A percentile compares a stretch with the other conserved stretches of the same genome.
Evolutionary conservation across 192 early-diverging fungal species (phyloP).

Genomic region (Fimicolochytrium jonesii): DNA sequence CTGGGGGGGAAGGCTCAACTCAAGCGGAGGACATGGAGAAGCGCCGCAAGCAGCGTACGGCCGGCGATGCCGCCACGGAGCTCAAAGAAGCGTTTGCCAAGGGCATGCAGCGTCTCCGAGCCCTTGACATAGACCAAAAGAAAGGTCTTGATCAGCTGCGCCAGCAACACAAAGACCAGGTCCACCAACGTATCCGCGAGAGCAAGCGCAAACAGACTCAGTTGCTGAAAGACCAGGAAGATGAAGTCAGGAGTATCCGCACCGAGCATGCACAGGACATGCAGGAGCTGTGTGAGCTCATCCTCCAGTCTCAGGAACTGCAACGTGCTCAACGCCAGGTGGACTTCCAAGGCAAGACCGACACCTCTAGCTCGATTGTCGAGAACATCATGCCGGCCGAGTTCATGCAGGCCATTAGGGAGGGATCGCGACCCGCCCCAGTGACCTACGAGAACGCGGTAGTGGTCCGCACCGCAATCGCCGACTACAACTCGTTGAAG

Average conservation of each 20-base stretch:
- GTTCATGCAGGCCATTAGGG: constrained; percentile 7
- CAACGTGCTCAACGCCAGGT: not conserved
- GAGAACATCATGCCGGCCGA: constrained; percentile 28
- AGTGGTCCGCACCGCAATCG: constrained; percentile 27
- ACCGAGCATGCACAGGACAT: constrained; percentile 30
- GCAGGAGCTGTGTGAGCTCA: constrained; percentile 22
- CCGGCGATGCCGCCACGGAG: constrained; percentile 8
- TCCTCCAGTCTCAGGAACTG: constrained; percentile 1
- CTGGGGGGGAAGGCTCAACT: not conserved
- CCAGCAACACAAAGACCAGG: constrained; percentile 11
- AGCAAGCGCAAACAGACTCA: constrained; percentile 20
- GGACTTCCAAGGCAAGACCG: no score
- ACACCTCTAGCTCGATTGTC: no score
- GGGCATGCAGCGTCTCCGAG: constrained; percentile 21
- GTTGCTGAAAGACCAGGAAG: constrained; percentile 25
- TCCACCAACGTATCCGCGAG: constrained; percentile 10
- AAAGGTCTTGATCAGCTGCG: constrained; percentile 12
- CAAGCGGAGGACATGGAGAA: not conserved
- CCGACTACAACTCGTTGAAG: constrained; percentile 14
- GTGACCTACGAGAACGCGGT: constrained; percentile 11
- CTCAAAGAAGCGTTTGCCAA: constrained; percentile 11
- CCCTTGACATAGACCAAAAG: constrained; percentile 5
- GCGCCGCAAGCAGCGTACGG: constrained; percentile 1
- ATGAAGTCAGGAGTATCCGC: constrained; percentile 13
- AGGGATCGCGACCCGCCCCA: constrained; percentile 15